These are phyloP conservation scores for Pontederia paniculata DNA, from an alignment of 176 grass and related monocot species.

Conservation along the genomic window DNA sequence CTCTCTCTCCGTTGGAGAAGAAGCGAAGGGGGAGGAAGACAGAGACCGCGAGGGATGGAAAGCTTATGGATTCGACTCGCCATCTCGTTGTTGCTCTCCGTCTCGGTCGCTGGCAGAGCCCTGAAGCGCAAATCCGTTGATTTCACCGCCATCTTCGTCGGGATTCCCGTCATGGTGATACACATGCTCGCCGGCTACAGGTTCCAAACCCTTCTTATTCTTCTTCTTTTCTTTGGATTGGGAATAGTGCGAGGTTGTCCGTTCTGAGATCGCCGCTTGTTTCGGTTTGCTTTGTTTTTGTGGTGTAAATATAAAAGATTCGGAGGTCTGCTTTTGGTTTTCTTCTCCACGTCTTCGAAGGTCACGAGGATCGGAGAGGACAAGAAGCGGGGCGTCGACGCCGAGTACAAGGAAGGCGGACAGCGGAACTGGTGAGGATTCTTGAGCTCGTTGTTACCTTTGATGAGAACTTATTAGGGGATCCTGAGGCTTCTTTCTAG, in stretches of 20 bases:
- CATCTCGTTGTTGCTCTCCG: constrained; percentile 30
- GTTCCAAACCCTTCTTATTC: not conserved
- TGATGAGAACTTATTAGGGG: too few relatives aligned
- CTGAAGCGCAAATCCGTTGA: constrained; percentile 77
- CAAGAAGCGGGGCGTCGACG: constrained; percentile 53
- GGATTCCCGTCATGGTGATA: constrained; percentile 66
- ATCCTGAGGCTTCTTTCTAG: too few relatives aligned
- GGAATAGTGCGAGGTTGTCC: too few relatives aligned
- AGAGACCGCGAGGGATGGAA: constrained; percentile 2
- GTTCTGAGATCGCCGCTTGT: too few relatives aligned
- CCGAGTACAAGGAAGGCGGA: constrained; percentile 78
- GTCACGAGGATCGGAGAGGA: constrained; percentile 64
- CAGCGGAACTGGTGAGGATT: constrained; percentile 67
- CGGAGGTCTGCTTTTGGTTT: constrained; percentile 60
- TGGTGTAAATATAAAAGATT: constrained; percentile 21
- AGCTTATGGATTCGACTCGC: constrained; percentile 36
- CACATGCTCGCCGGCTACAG: constrained; percentile 84
- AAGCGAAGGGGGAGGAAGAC: not conserved
- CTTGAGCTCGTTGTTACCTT: not conserved
- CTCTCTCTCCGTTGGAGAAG: not conserved
- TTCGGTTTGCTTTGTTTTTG: not conserved
- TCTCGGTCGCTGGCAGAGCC: constrained; percentile 50
- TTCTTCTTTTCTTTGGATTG: too few relatives aligned
- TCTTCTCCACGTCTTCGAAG: constrained; percentile 78
- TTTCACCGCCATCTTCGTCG: constrained; percentile 52